These are phyloP conservation scores for Coprinopsis strossmayeri DNA, from an alignment of 768 basidiomycete species.

Conservation along the genomic window DNA sequence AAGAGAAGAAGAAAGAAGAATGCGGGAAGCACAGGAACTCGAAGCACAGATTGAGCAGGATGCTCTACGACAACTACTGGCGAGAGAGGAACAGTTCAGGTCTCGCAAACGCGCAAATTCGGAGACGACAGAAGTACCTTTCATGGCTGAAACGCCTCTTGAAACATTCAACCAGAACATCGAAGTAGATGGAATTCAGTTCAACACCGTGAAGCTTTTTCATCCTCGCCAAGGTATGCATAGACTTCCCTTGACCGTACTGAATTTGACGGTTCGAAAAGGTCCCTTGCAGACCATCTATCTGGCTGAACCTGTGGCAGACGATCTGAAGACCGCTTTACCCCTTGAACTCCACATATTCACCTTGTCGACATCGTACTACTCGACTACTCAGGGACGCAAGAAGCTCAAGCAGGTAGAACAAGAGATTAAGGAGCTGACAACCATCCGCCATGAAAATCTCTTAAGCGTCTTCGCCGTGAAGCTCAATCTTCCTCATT, in stretches of 20 bases:
- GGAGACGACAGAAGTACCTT: conserved; percentile 61
- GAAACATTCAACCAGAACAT: conserved; percentile 58
- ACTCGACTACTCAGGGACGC: conserved; percentile 58
- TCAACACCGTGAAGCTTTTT: conserved; percentile 63
- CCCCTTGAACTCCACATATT: conserved; percentile 66
- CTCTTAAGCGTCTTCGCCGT: conserved; percentile 63
- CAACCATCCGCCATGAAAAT: conserved; percentile 54
- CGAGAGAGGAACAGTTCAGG: conserved; percentile 44
- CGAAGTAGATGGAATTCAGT: conserved; percentile 50
- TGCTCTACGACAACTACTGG: conserved; percentile 51
- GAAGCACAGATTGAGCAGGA: conserved; percentile 64
- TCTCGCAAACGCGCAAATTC: conserved; percentile 62
- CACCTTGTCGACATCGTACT: conserved; percentile 64
- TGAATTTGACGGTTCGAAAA: too few species aligned
- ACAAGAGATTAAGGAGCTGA: conserved; percentile 56
- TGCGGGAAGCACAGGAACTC: conserved; percentile 49
- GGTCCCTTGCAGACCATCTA: conserved; percentile 64
- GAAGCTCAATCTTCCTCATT: conserved; percentile 49
- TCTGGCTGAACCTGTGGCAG: conserved; percentile 70
- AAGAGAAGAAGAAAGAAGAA: conserved; percentile 41
- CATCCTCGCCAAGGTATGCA: conserved; percentile 58
- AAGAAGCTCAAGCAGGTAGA: conserved; percentile 68
- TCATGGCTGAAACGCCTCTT: conserved; percentile 40
- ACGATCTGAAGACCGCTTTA: conserved; percentile 46
- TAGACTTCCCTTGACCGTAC: neutral